Base-by-base conservation (phyloP, 1,284 basidiomycete species). In the Austroboletus niveus region DNA sequence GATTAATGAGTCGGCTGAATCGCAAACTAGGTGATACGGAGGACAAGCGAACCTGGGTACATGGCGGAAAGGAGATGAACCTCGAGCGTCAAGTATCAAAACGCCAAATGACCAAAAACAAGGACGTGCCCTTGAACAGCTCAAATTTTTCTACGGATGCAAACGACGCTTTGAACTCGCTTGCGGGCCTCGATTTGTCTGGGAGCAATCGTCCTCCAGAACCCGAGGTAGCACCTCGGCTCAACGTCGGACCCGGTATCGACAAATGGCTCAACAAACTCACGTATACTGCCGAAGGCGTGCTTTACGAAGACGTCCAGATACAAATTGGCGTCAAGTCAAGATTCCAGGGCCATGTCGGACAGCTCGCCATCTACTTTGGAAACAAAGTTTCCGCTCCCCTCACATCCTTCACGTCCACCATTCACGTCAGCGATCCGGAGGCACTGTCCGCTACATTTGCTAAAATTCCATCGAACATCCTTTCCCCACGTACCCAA, bases 301-400 rank as follows among this genome's bases (percentile, higher is more conserved):
- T 99, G 24, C 79, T 99, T 15, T 99, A 92, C 71, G 97, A 99
- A 69, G 97, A 99, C 64, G 83, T 90, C 14, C 92, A 96, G 70
- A 81, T 99, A 34, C 96, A 98, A 69, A 86, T 99, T 56, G 97
- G 96, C 29, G 72, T 99, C 75, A 99, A 99, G 74, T 93, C 94
- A 43, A 88, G 95, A 63, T 99, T 92, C 68, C 95, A 98, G 69
- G 90, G 89, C 12, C 86, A 94, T 60, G 80, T 93, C 35, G 96
- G 96, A 14, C 91, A 96, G 59, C 69, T 99, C 41, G 92, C 94
- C 20, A 77, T 99, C 30, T 99, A 96, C 73, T 84, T 99, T 60
- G 95, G 96, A 59, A 99, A 99, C 80, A 99, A 99, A 72, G 79
- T 96, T 47, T 81, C 88, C 14, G 84, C 86, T 4, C 82, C 92